These are phyloP conservation scores for Amniculicola lignicola DNA, from an alignment of 495 filamentous ascomycete genomes.

Conservation along the genomic window DNA sequence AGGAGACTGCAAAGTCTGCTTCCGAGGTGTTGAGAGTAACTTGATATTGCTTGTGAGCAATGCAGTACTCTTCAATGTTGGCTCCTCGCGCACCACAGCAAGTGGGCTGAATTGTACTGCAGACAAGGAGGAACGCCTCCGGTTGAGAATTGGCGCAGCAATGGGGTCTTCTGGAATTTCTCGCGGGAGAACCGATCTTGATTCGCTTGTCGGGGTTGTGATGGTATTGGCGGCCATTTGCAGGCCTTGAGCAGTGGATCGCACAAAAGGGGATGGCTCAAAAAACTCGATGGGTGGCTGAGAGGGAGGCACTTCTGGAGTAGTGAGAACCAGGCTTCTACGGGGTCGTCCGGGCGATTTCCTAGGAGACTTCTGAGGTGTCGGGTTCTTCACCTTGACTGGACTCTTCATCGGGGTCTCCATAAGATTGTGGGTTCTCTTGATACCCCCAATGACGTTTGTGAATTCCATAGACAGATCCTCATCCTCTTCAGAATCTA, in stretches of 20 bases:
- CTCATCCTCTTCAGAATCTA: conserved; percentile 43
- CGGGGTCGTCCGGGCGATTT: conserved; percentile 25
- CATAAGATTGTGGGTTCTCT: conserved; percentile 32
- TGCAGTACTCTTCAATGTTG: conserved; percentile 29
- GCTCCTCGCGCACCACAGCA: conserved; percentile 7
- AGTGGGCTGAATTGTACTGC: conserved; percentile 31
- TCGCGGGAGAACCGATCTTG: not conserved
- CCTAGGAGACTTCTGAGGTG: conserved; percentile 20
- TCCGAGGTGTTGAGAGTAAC: conserved; percentile 40
- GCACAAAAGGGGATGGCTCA: conserved; percentile 23
- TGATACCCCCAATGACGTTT: conserved; percentile 64
- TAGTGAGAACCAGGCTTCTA: conserved; percentile 10
- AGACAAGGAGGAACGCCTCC: conserved; percentile 29
- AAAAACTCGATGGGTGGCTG: conserved; percentile 14
- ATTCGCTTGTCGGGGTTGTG: conserved; percentile 12
- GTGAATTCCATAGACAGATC: conserved; percentile 85
- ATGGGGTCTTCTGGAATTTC: conserved; percentile 28
- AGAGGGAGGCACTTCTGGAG: conserved; percentile 9
- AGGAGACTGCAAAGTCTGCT: conserved; percentile 30
- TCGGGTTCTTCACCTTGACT: too few relatives aligned
- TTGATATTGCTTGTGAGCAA: conserved; percentile 39
- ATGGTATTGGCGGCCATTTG: not conserved
- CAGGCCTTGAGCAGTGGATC: conserved; percentile 3
- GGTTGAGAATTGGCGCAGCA: conserved; percentile 27
- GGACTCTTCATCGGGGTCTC: too few relatives aligned